Conservation (phyloP, 306 rosid species). For the Quercus bicolor region DNA sequence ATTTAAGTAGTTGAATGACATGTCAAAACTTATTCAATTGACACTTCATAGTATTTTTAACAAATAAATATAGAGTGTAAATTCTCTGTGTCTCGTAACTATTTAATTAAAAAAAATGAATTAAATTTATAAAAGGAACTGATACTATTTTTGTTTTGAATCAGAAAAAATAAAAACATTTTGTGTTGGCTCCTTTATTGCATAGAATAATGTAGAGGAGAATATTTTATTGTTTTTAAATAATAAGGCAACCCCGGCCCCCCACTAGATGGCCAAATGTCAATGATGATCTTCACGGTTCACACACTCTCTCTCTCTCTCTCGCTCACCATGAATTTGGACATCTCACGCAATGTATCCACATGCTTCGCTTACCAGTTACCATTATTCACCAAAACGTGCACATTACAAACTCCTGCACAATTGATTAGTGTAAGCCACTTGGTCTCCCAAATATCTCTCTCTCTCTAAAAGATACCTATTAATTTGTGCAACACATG, state of each 20-base stretch:
- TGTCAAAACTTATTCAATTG: too few relatives aligned
- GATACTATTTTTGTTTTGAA: conserved; percentile 3
- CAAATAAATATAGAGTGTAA: too few relatives aligned
- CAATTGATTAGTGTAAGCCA: conserved; percentile 26
- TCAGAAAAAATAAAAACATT: not conserved
- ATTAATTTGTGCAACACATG: too few relatives aligned
- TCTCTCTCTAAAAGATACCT: not conserved
- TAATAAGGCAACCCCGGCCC: conserved; percentile 37
- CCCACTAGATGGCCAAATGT: conserved; percentile 44
- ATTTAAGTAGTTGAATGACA: too few relatives aligned
- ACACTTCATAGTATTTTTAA: too few relatives aligned
- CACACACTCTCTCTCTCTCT: too few relatives aligned
- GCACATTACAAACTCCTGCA: conserved; percentile 59
- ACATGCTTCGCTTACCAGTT: conserved; percentile 46
- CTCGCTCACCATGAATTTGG: conserved; percentile 30
- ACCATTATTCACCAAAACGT: conserved; percentile 56
- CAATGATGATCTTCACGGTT: conserved; percentile 24
- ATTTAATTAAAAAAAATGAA: too few relatives aligned
- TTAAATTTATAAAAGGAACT: not conserved
- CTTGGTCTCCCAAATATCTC: conserved; percentile 28
- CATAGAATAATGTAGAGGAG: not conserved
- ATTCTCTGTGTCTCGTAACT: too few relatives aligned
- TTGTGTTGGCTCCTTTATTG: not conserved
- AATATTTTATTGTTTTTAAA: conserved; percentile 27
- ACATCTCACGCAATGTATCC: conserved; percentile 55